A percentile compares a stretch with the other conserved stretches of the same genome.
Conservation (phyloP, 2,329 filamentous ascomycete genomes). For the Bipolaris oryzae region DNA sequence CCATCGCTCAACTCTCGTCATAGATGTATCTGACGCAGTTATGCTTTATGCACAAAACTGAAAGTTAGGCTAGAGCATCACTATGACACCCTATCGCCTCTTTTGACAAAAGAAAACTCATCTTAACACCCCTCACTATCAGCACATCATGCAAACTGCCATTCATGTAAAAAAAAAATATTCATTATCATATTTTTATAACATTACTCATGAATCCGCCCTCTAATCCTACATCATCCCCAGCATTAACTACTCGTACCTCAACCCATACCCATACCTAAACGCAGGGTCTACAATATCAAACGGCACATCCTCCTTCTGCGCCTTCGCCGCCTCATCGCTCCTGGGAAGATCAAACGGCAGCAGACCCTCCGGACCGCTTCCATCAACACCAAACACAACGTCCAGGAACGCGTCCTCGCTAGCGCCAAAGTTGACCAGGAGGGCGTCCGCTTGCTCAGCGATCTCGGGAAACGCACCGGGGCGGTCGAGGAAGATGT, state of each 20-base stretch:
- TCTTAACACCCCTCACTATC: too few species aligned
- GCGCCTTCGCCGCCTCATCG: slow-evolving; percentile 50
- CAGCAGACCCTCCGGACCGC: slow-evolving; percentile 51
- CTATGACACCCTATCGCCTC: neutral
- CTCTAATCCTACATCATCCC: neutral
- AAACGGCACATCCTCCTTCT: slow-evolving; percentile 46
- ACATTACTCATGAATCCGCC: neutral
- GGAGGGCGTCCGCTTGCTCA: slow-evolving; percentile 47
- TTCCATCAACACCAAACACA: slow-evolving; percentile 47
- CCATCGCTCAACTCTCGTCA: too few species aligned
- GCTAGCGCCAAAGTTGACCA: slow-evolving; percentile 51
- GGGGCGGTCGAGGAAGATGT: slow-evolving; percentile 54
- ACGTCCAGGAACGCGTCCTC: slow-evolving; percentile 54
- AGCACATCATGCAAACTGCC: neutral
- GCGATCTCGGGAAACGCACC: slow-evolving; percentile 53
- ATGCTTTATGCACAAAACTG: neutral
- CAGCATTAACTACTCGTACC: slow-evolving; percentile 23
- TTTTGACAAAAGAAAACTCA: too few species aligned
- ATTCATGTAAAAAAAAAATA: neutral
- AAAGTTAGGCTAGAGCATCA: neutral
- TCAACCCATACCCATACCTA: slow-evolving; percentile 45
- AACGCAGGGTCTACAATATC: slow-evolving; percentile 47
- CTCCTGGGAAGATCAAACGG: slow-evolving; percentile 58
- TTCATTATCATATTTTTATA: neutral
- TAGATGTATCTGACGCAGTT: neutral